These are phyloP conservation scores for Monotropa hypopitys DNA, from an alignment of 179 eudicot genomes.

Conservation along the genomic window DNA sequence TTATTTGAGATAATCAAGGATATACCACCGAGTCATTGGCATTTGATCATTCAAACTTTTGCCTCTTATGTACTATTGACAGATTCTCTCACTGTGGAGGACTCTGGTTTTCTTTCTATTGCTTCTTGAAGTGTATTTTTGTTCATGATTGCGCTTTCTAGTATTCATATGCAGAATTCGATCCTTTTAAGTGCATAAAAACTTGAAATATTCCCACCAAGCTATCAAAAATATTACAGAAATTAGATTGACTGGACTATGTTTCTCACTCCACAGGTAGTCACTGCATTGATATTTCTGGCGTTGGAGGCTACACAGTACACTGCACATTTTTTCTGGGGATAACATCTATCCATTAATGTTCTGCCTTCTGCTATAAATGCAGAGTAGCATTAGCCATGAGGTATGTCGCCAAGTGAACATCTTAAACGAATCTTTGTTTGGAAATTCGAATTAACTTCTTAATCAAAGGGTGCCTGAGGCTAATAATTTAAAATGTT, in stretches of 20 bases:
- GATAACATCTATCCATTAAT: conserved; percentile 11
- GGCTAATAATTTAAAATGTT: background rate
- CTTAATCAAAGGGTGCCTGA: background rate
- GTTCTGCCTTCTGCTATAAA: conserved; percentile 20
- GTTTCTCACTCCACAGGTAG: background rate
- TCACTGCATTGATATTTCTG: background rate
- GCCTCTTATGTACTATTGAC: background rate
- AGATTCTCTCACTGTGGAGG: background rate
- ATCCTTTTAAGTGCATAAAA: background rate
- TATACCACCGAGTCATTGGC: background rate
- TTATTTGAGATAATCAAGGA: background rate
- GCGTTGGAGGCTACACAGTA: background rate
- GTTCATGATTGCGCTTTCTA: background rate
- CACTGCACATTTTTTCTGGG: background rate
- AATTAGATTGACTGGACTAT: background rate
- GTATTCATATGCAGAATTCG: background rate
- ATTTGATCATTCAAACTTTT: background rate
- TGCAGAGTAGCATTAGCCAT: conserved; percentile 30
- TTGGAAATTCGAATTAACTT: background rate
- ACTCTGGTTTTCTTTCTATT: background rate
- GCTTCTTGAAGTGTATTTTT: background rate
- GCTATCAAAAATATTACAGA: too few species aligned
- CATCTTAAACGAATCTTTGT: background rate
- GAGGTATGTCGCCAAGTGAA: conserved; percentile 16
- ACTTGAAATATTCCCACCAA: background rate